Percentiles rank a stretch among this genome's conserved stretches.
phyloP scores from a whole-genome alignment of 1,139 yeast genomes.

The Hanseniaspora uvarum region DNA sequence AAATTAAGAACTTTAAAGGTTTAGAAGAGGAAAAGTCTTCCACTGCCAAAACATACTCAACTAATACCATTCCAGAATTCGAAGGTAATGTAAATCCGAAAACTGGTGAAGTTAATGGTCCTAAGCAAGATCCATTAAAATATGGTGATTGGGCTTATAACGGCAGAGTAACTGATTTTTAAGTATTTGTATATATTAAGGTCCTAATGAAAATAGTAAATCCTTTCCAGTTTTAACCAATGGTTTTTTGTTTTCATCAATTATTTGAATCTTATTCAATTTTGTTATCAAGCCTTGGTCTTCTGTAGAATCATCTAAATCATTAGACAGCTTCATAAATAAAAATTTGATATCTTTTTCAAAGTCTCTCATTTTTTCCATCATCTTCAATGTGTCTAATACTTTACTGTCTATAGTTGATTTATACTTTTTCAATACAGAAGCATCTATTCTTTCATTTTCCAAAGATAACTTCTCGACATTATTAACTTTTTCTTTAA shows the following conservation, averaged over 20 bases:
- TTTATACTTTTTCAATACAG: not conserved
- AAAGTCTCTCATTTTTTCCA: not conserved
- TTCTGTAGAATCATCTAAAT: not conserved
- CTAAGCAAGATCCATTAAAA: slow-evolving; percentile 92
- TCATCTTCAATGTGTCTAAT: not conserved
- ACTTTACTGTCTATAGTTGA: not conserved
- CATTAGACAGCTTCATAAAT: not conserved
- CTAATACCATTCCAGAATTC: slow-evolving; percentile 81
- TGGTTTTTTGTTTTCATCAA: not conserved
- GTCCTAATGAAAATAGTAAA: not conserved
- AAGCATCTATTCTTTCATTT: not conserved
- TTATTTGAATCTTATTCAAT: not conserved
- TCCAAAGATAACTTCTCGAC: not conserved
- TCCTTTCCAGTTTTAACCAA: not conserved
- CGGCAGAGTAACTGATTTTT: slow-evolving; percentile 93
- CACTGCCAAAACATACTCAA: slow-evolving; percentile 47
- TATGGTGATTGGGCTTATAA: slow-evolving; percentile 93
- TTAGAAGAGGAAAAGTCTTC: slow-evolving; percentile 40
- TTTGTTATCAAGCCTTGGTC: not conserved
- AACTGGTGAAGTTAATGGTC: slow-evolving; percentile 95
- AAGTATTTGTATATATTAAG: slow-evolving; percentile 19
- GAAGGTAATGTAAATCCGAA: slow-evolving; percentile 89
- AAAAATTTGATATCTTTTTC: not conserved
- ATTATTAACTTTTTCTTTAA: not conserved
- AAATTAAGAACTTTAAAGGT: slow-evolving; percentile 29